Evolutionary conservation across 441 rosid genomes (phyloP), one percentile per base, ranked within the genome.

Genomic region (Mallotus repandus): DNA sequence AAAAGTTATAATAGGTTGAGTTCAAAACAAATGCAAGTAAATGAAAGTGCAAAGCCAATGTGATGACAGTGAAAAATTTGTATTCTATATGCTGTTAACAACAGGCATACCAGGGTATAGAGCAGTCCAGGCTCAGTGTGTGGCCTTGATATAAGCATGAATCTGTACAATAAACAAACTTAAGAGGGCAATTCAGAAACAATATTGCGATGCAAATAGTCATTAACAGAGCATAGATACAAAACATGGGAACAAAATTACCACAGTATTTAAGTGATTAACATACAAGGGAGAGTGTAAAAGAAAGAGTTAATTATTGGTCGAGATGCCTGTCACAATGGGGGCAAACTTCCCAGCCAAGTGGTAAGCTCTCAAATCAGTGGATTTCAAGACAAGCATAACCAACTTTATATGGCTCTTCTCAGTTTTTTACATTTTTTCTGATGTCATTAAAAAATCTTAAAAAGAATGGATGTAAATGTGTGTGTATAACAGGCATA

Each of bases 131-230:
- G 85, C 15, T 82, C 82, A 63, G 63, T 78, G 22, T 74, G 81
- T 54, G 71, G 81, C 66, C 83, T 81, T 19, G 89, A 81, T 53
- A 86, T 72, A 63, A 83, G 80, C 86, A 86, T 74, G 76, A 81
- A 86, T 77, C 90, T 86, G 85, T 32, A 73, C 52, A 45, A 62
- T 38, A 49, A 78, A 58, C n/a, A 70, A 83, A 71, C 22, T 65
- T 7, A 43, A 52, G 18, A 60, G 67, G 22, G 21, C 12, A 81
- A 63, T 56, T 22, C 2, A 41, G 43, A 50, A 74, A 45, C 56
- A 70, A 72, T 18, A 71, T 38, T 14, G 48, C 43, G 58, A 53
- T 48, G 58, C 48, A 49, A 63, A 74, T 43, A 14, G 16, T 46
- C 57, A 19, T 8, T 41, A 62, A 73, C 6, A 63, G 59, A 64